Conservation (phyloP, 768 basidiomycete genomes). For the Trametes coccinea region DNA sequence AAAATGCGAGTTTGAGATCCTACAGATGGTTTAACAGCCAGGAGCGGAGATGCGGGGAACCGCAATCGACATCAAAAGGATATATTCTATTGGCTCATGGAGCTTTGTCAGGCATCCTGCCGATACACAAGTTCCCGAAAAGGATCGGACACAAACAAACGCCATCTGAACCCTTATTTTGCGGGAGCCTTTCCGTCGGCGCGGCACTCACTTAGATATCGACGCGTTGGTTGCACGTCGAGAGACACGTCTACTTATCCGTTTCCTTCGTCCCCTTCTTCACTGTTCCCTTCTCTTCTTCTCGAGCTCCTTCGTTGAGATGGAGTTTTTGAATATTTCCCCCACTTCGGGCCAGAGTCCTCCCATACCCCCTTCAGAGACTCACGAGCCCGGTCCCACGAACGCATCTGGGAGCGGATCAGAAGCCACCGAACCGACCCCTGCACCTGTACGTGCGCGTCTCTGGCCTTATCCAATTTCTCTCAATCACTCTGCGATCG, state of each 20-base stretch:
- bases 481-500: conserved; percentile 1
- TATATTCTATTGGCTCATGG: conserved; percentile 3
- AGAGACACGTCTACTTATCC: conserved; percentile 3
- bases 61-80: neutral
- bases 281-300: neutral
- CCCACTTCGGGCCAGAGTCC: neutral
- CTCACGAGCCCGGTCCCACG: neutral
- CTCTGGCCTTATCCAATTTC: neutral
- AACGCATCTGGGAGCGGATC: conserved; percentile 5
- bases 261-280: neutral
- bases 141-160: conserved; percentile 5
- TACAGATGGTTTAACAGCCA: neutral
- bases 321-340: conserved; percentile 6
- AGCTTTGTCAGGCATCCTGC: neutral
- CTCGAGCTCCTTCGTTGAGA: neutral
- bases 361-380: neutral
- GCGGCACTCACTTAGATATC: neutral
- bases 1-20: neutral
- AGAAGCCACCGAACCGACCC: neutral
- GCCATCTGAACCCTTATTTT: conserved; percentile 6
- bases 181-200: neutral
- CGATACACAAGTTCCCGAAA: conserved; percentile 5
- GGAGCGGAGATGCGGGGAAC: neutral
- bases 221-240: neutral
- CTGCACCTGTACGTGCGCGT: conserved; percentile 5